Percentiles rank a stretch among this genome's conserved stretches.
These are phyloP conservation scores for Nicotiana sylvestris DNA, from an alignment of 257 asterid species.

Conservation along the genomic window DNA sequence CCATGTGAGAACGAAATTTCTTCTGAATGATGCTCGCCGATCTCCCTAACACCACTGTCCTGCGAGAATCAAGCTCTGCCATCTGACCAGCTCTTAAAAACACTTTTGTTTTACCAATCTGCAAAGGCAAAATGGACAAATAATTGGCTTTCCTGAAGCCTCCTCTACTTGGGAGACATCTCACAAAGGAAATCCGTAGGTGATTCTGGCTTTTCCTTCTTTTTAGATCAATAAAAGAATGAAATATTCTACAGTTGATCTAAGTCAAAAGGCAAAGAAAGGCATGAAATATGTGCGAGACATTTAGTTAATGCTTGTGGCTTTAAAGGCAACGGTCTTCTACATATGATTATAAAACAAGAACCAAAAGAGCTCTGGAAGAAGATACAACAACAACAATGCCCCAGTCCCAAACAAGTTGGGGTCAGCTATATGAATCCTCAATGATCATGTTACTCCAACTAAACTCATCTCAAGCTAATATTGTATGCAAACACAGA, in stretches of 20 bases:
- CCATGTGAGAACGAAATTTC: constrained; percentile 74
- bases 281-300: background rate
- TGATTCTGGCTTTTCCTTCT: background rate
- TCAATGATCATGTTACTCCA: no score
- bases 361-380: background rate
- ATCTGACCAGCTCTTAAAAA: constrained; percentile 97
- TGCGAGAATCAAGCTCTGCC: constrained; percentile 96
- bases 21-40: constrained; percentile 96
- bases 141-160: background rate
- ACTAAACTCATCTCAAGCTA: no score
- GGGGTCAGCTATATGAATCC: no score
- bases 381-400: background rate
- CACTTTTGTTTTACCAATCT: constrained; percentile 97
- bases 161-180: background rate
- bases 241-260: background rate
- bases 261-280: background rate
- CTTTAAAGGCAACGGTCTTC: background rate
- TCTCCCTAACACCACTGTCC: constrained; percentile 87
- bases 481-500: no score
- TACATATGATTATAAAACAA: constrained; percentile 2
- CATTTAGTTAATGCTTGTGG: background rate
- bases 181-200: background rate
- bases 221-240: background rate
- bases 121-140: constrained; percentile 17
- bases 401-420: no score